These are phyloP conservation scores for Phytophthora chlamydospora DNA, from an alignment of 352 stramenopile species.

Conservation along the genomic window DNA sequence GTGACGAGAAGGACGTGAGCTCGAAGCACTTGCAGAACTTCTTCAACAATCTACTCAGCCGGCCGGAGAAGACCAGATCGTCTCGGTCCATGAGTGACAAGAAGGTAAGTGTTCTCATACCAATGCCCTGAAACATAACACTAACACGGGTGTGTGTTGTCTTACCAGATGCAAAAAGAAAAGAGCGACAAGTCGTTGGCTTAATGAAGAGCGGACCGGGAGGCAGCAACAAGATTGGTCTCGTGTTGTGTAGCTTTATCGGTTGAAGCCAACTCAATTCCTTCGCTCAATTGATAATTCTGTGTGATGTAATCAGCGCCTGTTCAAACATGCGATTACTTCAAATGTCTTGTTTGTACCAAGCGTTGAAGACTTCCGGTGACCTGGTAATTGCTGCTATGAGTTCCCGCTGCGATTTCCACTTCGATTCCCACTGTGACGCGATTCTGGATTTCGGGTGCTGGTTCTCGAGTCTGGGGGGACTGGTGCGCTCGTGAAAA, in stretches of 20 bases:
- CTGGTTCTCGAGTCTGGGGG: conserved; percentile 17
- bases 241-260: too few relatives aligned
- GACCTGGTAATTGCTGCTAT: conserved; percentile 1
- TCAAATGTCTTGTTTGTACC: not conserved
- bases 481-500: conserved; percentile 24
- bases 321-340: not conserved
- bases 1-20: conserved; percentile 85
- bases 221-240: too few relatives aligned
- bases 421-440: conserved; percentile 19
- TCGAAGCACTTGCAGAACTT: conserved; percentile 89
- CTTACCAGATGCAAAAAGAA: conserved; percentile 50
- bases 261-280: too few relatives aligned
- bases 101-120: conserved; percentile 49
- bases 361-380: too few relatives aligned
- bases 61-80: conserved; percentile 84
- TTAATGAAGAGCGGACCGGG: conserved; percentile 53
- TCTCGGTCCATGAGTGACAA: conserved; percentile 60
- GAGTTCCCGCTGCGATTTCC: conserved; percentile 9
- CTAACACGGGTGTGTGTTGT: conserved; percentile 5
- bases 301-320: not conserved
- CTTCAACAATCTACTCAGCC: conserved; percentile 88
- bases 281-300: too few relatives aligned
- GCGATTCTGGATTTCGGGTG: conserved; percentile 20
- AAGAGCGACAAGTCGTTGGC: conserved; percentile 67
- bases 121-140: not conserved